Evolutionary conservation across 2,329 filamentous ascomycete genomes (phyloP).

Genomic region (Sphaerulina vaccinii): DNA sequence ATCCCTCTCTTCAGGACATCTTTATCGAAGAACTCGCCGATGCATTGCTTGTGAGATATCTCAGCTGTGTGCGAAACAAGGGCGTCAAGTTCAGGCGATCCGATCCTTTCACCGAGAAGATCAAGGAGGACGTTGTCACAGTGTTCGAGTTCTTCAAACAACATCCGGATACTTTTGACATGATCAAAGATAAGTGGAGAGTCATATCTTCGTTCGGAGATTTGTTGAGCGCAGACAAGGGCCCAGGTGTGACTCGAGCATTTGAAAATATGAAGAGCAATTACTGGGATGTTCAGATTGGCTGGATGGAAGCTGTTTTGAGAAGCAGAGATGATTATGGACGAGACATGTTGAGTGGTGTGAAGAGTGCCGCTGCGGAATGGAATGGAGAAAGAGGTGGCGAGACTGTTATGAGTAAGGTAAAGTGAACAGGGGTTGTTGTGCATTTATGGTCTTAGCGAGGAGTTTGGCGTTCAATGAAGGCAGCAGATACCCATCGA

Average conservation of each 20-base stretch:
- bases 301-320: conserved; percentile 92
- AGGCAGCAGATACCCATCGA: conserved; percentile 28
- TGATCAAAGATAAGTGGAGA: conserved; percentile 89
- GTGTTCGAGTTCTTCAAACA: conserved; percentile 85
- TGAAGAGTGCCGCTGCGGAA: conserved; percentile 86
- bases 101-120: conserved; percentile 88
- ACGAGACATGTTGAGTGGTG: conserved; percentile 77
- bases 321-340: conserved; percentile 91
- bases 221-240: conserved; percentile 73
- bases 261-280: conserved; percentile 80
- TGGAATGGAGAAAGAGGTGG: conserved; percentile 74
- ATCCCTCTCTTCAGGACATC: conserved; percentile 84
- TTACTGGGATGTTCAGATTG: conserved; percentile 93
- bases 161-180: conserved; percentile 64
- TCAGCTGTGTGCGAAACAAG: conserved; percentile 82
- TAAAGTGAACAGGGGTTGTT: conserved; percentile 41
- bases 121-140: conserved; percentile 87
- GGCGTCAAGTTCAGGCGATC: conserved; percentile 81
- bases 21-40: conserved; percentile 91
- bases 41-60: conserved; percentile 82
- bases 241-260: conserved; percentile 68
- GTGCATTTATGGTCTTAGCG: background rate
- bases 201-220: conserved; percentile 81
- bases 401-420: conserved; percentile 93
- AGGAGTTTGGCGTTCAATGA: conserved; percentile 32